Base-by-base conservation (phyloP, 441 rosid genomes). In the Hura crepitans region DNA sequence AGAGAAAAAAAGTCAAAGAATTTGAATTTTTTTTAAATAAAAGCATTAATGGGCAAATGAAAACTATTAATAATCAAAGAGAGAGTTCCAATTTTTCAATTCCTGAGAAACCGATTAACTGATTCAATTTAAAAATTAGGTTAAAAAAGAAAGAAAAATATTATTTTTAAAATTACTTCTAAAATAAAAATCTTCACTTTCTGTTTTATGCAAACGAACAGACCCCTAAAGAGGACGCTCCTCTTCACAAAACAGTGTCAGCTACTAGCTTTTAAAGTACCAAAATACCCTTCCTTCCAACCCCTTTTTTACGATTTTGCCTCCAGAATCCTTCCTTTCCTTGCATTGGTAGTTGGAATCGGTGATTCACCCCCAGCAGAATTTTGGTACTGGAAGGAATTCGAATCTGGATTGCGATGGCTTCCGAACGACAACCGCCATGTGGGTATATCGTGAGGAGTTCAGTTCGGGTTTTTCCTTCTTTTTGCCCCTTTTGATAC, bases 321-420 rank as follows among this genome's bases (percentile, higher is more conserved):
- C 27, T 56, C 4, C 14, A 13, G 59, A 66, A 11, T 66, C 30
- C 47, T 51, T 66, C 5, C 39, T 22, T 39, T 39, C 39, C 18
- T 6, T 57, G n/a, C 17, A 11, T 23, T 31, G 33, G 20, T 46
- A 55, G 55, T 33, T 64, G 55, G 39, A 42, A 64, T 64, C 68
- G 35, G 68, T 47, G 68, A 45, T 54, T 28, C 55, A 45, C 25
- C 37, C 60, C 31, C 20, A 35, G 2, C 5, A 54, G 14, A 46
- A 64, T 64, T 66, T 62, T 68, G 68, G 66, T 59, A 22, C 69
- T 73, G 53, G 20, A 55, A 56, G 77, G 68, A 76, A 69, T 74
- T 76, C 65, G 74, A 74, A 78, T 80, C 75, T 75, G 31, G 57
- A 70, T 56, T 18, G n/a, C 69, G 67, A 68, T 42, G 80, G 78